Conservation (phyloP, 176 grass and related monocot species). For the Triticum urartu region DNA sequence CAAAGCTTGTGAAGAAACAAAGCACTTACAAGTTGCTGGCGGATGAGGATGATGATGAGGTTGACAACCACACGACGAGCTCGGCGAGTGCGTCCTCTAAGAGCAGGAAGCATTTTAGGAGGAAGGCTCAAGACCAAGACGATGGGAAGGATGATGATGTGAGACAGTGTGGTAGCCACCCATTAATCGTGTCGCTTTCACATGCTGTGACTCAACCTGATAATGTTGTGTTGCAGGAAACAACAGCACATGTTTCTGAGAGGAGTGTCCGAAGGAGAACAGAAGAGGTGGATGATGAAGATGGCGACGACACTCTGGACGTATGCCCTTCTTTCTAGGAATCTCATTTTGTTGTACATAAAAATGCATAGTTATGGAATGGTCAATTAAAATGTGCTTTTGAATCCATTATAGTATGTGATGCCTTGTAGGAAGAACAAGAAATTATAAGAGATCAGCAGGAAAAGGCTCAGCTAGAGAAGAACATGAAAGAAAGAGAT, state of each 20-base stretch:
- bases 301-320: slow-evolving; percentile 35
- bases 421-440: slow-evolving; percentile 69
- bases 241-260: background rate
- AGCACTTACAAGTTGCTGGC: slow-evolving; percentile 73
- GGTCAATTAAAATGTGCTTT: background rate
- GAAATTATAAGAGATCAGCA: slow-evolving; percentile 76
- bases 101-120: slow-evolving; percentile 76
- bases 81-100: slow-evolving; percentile 31
- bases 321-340: slow-evolving; percentile 31
- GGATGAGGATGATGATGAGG: slow-evolving; percentile 51
- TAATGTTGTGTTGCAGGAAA: slow-evolving; percentile 43
- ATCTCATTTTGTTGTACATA: background rate
- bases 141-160: slow-evolving; percentile 58
- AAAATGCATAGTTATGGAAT: background rate
- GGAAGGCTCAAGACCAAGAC: slow-evolving; percentile 55
- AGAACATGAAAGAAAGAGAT: slow-evolving; percentile 88
- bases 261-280: slow-evolving; percentile 46
- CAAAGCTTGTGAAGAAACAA: slow-evolving; percentile 67
- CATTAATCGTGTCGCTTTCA: background rate
- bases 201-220: background rate
- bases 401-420: slow-evolving; percentile 29
- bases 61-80: slow-evolving; percentile 29
- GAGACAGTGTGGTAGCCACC: slow-evolving; percentile 12
- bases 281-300: slow-evolving; percentile 51
- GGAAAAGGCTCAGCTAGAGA: slow-evolving; percentile 87